Conservation (phyloP, 2,329 filamentous ascomycete species). For the Claviceps purpurea region DNA sequence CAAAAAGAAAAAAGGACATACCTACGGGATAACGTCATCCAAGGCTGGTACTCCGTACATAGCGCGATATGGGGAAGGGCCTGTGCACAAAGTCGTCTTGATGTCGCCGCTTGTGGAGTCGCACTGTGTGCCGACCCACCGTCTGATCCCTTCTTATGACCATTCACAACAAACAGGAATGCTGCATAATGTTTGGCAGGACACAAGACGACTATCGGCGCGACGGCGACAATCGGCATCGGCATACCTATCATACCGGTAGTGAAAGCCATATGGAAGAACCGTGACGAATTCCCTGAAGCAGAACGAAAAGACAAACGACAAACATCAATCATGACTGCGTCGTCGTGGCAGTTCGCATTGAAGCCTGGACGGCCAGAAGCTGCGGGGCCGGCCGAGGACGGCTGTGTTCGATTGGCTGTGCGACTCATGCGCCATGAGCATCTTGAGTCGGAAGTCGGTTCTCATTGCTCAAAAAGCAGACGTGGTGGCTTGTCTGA, state of each 20-base stretch:
- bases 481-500: background rate
- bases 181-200: background rate
- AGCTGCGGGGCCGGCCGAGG: background rate
- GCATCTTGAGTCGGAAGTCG: background rate
- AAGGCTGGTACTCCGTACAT: background rate
- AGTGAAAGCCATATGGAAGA: too few species aligned
- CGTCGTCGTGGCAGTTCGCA: background rate
- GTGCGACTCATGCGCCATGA: background rate
- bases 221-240: background rate
- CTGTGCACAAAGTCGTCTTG: background rate
- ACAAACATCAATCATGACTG: background rate
- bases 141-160: background rate
- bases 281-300: background rate
- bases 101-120: background rate
- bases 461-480: too few species aligned
- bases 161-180: background rate
- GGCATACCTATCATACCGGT: too few species aligned
- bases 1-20: background rate
- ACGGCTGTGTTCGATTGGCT: background rate
- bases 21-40: constrained; percentile 4
- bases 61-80: constrained; percentile 2
- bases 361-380: background rate
- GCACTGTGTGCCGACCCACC: background rate
- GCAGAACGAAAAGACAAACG: background rate
- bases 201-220: background rate